phyloP scores from a whole-genome alignment of 2,329 filamentous ascomycete species.

The Colletotrichum euphorbiae region DNA sequence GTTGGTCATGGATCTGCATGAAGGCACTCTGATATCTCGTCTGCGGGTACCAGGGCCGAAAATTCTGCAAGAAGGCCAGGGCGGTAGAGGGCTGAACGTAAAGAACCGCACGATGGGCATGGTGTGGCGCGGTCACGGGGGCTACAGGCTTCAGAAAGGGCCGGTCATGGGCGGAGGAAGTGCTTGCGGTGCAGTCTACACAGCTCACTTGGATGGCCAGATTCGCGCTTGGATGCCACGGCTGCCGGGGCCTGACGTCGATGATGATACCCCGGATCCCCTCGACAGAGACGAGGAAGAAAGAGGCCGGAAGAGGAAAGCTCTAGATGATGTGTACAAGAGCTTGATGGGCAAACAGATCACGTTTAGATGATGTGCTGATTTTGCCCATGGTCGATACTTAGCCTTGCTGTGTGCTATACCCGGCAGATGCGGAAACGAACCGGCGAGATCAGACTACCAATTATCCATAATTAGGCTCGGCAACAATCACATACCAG shows the following conservation, averaged over 20 bases:
- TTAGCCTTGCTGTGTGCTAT: too few species aligned
- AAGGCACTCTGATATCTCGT: conserved; percentile 78
- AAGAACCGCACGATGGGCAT: conserved; percentile 79
- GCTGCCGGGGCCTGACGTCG: conserved; percentile 61
- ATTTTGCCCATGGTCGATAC: background rate
- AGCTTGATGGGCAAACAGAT: conserved; percentile 80
- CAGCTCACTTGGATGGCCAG: conserved; percentile 84
- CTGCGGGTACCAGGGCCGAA: conserved; percentile 73
- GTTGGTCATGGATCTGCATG: conserved; percentile 80
- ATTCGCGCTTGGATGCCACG: conserved; percentile 83
- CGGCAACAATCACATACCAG: too few species aligned
- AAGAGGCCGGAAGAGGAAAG: conserved; percentile 76
- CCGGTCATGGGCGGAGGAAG: conserved; percentile 70
- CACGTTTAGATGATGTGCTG: conserved; percentile 61
- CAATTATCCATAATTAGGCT: background rate
- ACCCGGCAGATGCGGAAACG: background rate
- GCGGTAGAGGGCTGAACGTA: conserved; percentile 67
- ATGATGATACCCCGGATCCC: conserved; percentile 58
- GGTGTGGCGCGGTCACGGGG: conserved; percentile 75
- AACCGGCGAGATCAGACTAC: background rate
- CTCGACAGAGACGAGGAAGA: conserved; percentile 55
- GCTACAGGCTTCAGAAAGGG: conserved; percentile 67
- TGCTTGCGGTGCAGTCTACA: conserved; percentile 73
- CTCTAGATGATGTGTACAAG: conserved; percentile 82
- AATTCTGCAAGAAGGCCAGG: conserved; percentile 57